Base-by-base conservation (phyloP, 179 eudicot species). In the Gypsophila paniculata region DNA sequence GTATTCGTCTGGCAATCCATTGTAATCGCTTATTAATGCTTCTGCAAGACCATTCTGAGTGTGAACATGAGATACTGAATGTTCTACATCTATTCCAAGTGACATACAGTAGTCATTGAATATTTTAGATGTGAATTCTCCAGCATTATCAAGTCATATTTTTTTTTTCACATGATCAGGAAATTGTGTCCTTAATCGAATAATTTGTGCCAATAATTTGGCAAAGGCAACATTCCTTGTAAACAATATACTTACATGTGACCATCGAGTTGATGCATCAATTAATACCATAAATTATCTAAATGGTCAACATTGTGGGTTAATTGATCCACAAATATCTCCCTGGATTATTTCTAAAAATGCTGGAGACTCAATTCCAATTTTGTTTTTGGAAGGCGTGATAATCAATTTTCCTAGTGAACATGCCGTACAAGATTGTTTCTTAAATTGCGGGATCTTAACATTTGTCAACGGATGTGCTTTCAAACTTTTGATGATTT, bases 151-250 rank as follows among this genome's bases (percentile, higher is more conserved):
- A n/a, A n/a, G 25, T 25, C 42, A 18, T 29, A n/a, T n/a, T n/a
- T n/a, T n/a, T n/a, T n/a, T n/a, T n/a, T n/a, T n/a, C n/a, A n/a
- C n/a, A n/a, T n/a, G n/a, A n/a, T n/a, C n/a, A n/a, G n/a, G n/a
- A n/a, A n/a, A n/a, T n/a, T n/a, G n/a, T n/a, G n/a, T 62, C 17
- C 61, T 69, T 19, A 69, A 69, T 52, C 61, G 15, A 52, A 69
- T 54, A 3, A 53, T 69, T 53, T 69, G 72, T 46, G 61, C 61
- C 13, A 69, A 10, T 2, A 69, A 12, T 69, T 69, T 69, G 8
- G 49, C 61, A 69, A 69, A 53, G 5, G 61, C 61, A 18, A 17
- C 12, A 69, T 32, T 53, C 8, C 72, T 69, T n/a, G 68, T 65
- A 2, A 29, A 39, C 12, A 65, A n/a, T 13, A 65, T 6, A 39